These are phyloP conservation scores for Cyberlindnera xylosilytica DNA, from an alignment of 805 yeast species.

Conservation along the genomic window DNA sequence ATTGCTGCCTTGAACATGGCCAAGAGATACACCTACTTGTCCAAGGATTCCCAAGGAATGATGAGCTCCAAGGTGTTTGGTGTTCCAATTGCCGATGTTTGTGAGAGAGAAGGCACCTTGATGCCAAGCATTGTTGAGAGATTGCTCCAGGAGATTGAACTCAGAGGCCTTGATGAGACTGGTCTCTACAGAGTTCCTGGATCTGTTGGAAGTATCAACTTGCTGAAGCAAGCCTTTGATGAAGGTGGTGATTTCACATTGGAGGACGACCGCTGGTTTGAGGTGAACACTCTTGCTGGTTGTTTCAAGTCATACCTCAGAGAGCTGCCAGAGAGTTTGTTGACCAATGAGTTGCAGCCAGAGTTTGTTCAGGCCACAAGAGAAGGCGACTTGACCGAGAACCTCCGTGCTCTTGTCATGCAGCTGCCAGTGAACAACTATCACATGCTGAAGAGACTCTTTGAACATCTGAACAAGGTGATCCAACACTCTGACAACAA, in stretches of 20 bases:
- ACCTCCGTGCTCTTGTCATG: slow-evolving; percentile 32
- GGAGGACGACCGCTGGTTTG: slow-evolving; percentile 62
- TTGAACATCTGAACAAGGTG: slow-evolving; percentile 67
- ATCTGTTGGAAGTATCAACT: slow-evolving; percentile 54
- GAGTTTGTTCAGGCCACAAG: slow-evolving; percentile 44
- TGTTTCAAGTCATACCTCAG: slow-evolving; percentile 80
- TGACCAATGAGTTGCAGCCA: slow-evolving; percentile 64
- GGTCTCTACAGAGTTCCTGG: slow-evolving; percentile 83
- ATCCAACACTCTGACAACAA: slow-evolving; percentile 64
- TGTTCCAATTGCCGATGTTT: slow-evolving; percentile 73
- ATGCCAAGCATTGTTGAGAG: slow-evolving; percentile 67
- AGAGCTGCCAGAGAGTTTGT: slow-evolving; percentile 81
- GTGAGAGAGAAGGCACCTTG: slow-evolving; percentile 61
- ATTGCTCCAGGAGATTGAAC: slow-evolving; percentile 72
- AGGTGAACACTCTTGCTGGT: slow-evolving; percentile 83
- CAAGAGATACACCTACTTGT: slow-evolving; percentile 40
- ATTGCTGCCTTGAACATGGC: slow-evolving; percentile 41
- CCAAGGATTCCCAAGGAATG: slow-evolving; percentile 37
- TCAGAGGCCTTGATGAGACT: slow-evolving; percentile 84
- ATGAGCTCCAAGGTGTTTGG: slow-evolving; percentile 69
- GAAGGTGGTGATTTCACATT: slow-evolving; percentile 45
- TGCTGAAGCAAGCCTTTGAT: slow-evolving; percentile 51
- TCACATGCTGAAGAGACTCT: slow-evolving; percentile 61
- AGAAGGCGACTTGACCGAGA: slow-evolving; percentile 31
- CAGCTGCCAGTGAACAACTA: slow-evolving; percentile 65